Conservation (phyloP, 306 rosid species). For the Trifolium pratense region DNA sequence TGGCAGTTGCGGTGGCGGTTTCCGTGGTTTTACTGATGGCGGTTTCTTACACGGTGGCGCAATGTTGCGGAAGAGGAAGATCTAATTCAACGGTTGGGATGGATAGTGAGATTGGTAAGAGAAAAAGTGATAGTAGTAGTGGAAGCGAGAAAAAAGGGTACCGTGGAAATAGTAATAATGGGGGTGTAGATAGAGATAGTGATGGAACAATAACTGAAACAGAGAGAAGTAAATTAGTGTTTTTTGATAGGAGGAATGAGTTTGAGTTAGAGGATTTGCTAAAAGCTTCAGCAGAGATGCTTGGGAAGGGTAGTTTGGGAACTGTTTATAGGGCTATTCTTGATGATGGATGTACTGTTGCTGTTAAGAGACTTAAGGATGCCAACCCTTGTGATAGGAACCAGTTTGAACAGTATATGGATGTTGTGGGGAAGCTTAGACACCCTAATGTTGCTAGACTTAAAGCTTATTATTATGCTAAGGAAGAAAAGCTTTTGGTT, state of each 20-base stretch:
- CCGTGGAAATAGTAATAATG: constrained; percentile 37
- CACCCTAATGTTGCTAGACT: constrained; percentile 79
- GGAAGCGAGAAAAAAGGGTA: constrained; percentile 83
- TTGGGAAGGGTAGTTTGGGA: constrained; percentile 95
- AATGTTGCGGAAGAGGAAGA: constrained; percentile 65
- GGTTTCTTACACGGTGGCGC: constrained; percentile 72
- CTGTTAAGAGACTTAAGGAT: constrained; percentile 90
- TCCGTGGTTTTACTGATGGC: constrained; percentile 65
- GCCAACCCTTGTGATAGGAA: constrained; percentile 83
- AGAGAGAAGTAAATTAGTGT: constrained; percentile 77
- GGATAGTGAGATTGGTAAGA: constrained; percentile 77
- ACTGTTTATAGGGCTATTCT: constrained; percentile 90
- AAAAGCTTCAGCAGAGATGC: constrained; percentile 95
- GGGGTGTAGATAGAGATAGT: constrained; percentile 66
- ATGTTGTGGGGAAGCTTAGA: constrained; percentile 78
- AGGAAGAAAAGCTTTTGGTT: constrained; percentile 94
- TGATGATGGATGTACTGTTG: constrained; percentile 80
- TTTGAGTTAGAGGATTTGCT: constrained; percentile 97
- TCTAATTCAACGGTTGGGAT: constrained; percentile 58
- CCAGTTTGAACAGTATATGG: constrained; percentile 95
- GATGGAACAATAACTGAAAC: constrained; percentile 77
- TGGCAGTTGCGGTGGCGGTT: constrained; percentile 75
- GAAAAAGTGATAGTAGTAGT: constrained; percentile 72
- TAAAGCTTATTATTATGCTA: constrained; percentile 91
- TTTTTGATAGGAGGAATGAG: constrained; percentile 73